Percentiles rank a stretch among this genome's conserved stretches.
These are phyloP conservation scores for Clitocybe nebularis DNA, from an alignment of 1,284 basidiomycete genomes.

Conservation along the genomic window DNA sequence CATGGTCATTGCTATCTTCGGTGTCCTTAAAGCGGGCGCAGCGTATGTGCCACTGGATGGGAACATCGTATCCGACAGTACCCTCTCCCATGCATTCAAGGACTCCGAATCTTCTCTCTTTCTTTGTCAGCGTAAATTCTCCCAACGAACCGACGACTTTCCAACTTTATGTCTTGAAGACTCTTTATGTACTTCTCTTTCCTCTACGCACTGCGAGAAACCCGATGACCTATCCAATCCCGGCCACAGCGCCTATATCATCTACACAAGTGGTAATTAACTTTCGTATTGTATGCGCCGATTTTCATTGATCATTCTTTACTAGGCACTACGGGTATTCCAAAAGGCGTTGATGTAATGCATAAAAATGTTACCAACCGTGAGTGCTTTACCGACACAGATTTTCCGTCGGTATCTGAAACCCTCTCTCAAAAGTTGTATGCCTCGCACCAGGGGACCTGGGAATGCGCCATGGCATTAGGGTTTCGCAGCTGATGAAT, in stretches of 20 bases:
- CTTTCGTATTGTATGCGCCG: conserved; percentile 31
- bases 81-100: conserved; percentile 13
- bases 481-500: conserved; percentile 56
- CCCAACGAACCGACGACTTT: conserved; percentile 30
- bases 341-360: conserved; percentile 57
- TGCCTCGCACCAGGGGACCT: conserved; percentile 52
- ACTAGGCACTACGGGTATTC: conserved; percentile 38
- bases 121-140: conserved; percentile 15
- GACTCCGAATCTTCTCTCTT: conserved; percentile 14
- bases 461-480: conserved; percentile 50
- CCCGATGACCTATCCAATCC: conserved; percentile 37
- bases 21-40: conserved; percentile 16
- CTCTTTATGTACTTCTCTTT: too few relatives aligned
- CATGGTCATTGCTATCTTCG: conserved; percentile 16
- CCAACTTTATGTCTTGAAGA: conserved; percentile 41
- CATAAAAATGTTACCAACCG: conserved; percentile 57
- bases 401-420: conserved; percentile 2
- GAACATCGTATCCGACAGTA: conserved; percentile 16
- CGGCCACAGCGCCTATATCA: conserved; percentile 49
- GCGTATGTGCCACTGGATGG: conserved; percentile 19
- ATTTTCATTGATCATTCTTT: conserved; percentile 4
- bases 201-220: too few relatives aligned
- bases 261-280: conserved; percentile 45
- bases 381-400: conserved; percentile 23
- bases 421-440: conserved; percentile 36